Conservation (phyloP, 345 rosid genomes). For the Gossypium herbaceum region DNA sequence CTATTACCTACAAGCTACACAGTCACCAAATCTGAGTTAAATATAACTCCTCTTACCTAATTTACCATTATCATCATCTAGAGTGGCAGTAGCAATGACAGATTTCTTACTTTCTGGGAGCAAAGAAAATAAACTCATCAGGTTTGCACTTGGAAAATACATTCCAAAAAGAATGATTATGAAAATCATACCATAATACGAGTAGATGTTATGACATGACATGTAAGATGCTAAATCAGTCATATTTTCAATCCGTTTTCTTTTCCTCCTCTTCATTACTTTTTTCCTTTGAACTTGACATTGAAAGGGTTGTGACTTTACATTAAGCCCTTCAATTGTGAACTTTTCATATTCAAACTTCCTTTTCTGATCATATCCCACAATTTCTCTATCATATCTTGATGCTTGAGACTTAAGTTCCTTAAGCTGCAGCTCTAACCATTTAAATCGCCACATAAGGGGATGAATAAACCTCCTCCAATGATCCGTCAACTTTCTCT, state of each 20-base stretch:
- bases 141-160: slow-evolving; percentile 3
- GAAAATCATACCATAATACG: slow-evolving; percentile 52
- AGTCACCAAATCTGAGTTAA: neutral
- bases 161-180: slow-evolving; percentile 12
- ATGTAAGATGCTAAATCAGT: slow-evolving; percentile 44
- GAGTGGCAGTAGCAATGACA: slow-evolving; percentile 34
- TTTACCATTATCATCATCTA: slow-evolving; percentile 44
- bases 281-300: slow-evolving; percentile 35
- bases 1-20: neutral
- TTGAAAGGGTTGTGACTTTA: slow-evolving; percentile 47
- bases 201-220: slow-evolving; percentile 54
- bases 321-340: slow-evolving; percentile 30
- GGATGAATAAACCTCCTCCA: slow-evolving; percentile 76
- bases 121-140: slow-evolving; percentile 18
- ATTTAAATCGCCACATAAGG: slow-evolving; percentile 70
- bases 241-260: slow-evolving; percentile 61
- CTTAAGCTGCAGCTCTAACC: slow-evolving; percentile 61
- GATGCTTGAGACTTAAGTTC: slow-evolving; percentile 46
- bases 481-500: slow-evolving; percentile 74
- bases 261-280: slow-evolving; percentile 55
- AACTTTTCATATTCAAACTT: slow-evolving; percentile 31
- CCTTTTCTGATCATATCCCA: slow-evolving; percentile 40
- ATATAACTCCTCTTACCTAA: slow-evolving; percentile 28
- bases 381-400: slow-evolving; percentile 54
- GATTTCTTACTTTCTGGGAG: slow-evolving; percentile 51